Base-by-base conservation (phyloP, 306 rosid genomes). In the Acacia melanoxylon region DNA sequence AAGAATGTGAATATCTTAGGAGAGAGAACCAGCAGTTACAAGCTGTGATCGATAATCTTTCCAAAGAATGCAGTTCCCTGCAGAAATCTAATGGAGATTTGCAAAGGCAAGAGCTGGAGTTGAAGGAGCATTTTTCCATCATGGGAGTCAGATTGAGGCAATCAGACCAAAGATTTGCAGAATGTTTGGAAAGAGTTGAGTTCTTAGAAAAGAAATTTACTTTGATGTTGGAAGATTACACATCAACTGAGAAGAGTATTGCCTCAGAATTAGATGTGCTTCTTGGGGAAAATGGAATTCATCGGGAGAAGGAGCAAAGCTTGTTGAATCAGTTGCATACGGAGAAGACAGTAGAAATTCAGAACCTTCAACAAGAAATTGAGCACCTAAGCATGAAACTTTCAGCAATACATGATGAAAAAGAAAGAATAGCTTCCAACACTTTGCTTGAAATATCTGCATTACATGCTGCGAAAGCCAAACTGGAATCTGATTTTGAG, bases 281-380 rank as follows among this genome's bases (percentile, higher is more conserved):
- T 85, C 76, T 83, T 82, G 83, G 83, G 29, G 81, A 86, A 85
- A 87, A 81, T 52, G 58, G 78, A 75, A 78, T 78, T 42, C 83
- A 85, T 40, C 78, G 78, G 44, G 82, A 84, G 82, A 87, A 87
- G 80, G 85, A 62, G 31, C 85, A 90, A 76, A 83, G 78, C 87
- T 78, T 86, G 80, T 82, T 87, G 70, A 79, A 81, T 79, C 88
- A 87, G 86, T 56, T 87, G 85, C 85, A 86, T 29, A 37, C 71
- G 82, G 91, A 88, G 89, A 92, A 83, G 79, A 72, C 83, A 40
- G 86, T 54, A 37, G 93, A 89, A 83, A 83, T 76, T 70, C 85
- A 82, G 75, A 88, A 79, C 83, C 92, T 87, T 66, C 72, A 90
- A 85, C 82, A 78, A 83, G 87, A 76, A 81, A 73, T 86, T 65